These are phyloP conservation scores for Myxozyma nipponensis DNA, from an alignment of 805 yeast genomes.

Conservation along the genomic window DNA sequence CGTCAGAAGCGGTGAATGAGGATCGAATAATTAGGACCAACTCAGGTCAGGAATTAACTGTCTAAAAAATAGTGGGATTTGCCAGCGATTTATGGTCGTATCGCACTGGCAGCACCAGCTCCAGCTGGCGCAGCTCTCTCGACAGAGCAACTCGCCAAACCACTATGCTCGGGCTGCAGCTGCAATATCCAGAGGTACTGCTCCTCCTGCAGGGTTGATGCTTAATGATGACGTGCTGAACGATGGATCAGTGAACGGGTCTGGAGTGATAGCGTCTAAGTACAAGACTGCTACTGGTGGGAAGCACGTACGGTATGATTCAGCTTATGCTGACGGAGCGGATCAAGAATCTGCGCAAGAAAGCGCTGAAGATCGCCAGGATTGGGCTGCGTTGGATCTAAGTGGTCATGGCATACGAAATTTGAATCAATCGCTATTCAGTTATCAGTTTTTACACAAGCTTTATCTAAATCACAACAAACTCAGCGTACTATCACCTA, in stretches of 20 bases:
- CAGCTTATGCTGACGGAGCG: constrained; percentile 37
- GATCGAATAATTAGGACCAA: no score
- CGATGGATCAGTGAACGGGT: constrained; percentile 37
- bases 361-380: constrained; percentile 19
- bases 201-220: constrained; percentile 21
- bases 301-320: constrained; percentile 13
- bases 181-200: constrained; percentile 50
- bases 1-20: no score
- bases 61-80: no score
- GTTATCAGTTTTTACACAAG: constrained; percentile 79
- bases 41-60: no score
- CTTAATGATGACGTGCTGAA: constrained; percentile 30
- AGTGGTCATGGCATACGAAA: constrained; percentile 81
- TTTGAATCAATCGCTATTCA: constrained; percentile 69
- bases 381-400: constrained; percentile 89
- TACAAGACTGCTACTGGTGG: constrained; percentile 33
- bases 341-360: constrained; percentile 11
- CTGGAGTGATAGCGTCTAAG: constrained; percentile 11
- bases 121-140: constrained; percentile 66
- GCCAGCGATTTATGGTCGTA: constrained; percentile 6
- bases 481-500: constrained; percentile 60
- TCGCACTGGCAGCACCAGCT: constrained; percentile 71
- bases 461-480: constrained; percentile 84
- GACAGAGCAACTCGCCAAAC: constrained; percentile 67
- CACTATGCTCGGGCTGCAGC: constrained; percentile 84